Percentiles rank a stretch among this genome's conserved stretches.
These are phyloP conservation scores for Taphrina flavorubra DNA, from an alignment of 1,139 yeast species.

Conservation along the genomic window DNA sequence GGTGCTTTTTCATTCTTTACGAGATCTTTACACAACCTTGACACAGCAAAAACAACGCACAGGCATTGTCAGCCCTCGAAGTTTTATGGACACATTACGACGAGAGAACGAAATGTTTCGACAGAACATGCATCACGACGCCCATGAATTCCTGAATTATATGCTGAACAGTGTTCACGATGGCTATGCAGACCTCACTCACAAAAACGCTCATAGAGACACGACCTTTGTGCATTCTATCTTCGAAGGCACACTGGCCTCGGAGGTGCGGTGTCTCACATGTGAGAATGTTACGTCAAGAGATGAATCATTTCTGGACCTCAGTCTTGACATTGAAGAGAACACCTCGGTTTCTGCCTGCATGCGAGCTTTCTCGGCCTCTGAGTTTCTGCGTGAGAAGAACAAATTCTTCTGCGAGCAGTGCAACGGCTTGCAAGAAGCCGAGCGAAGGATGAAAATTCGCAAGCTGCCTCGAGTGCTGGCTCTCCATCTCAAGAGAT, in stretches of 20 bases:
- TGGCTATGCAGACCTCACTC: constrained; percentile 56
- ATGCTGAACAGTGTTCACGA: constrained; percentile 83
- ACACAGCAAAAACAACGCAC: constrained; percentile 69
- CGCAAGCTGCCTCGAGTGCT: constrained; percentile 77
- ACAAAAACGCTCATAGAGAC: constrained; percentile 34
- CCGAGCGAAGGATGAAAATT: constrained; percentile 86
- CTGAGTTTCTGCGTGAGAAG: constrained; percentile 82
- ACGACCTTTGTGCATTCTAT: constrained; percentile 60
- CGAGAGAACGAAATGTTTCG: constrained; percentile 72
- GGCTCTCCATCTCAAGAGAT: constrained; percentile 84
- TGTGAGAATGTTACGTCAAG: constrained; percentile 87
- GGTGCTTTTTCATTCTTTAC: constrained; percentile 71
- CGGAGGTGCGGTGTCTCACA: constrained; percentile 85
- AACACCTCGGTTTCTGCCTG: constrained; percentile 77
- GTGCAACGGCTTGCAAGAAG: constrained; percentile 91
- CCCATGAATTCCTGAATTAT: constrained; percentile 92
- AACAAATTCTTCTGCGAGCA: constrained; percentile 92
- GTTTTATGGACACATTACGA: constrained; percentile 74
- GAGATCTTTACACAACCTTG: constrained; percentile 85
- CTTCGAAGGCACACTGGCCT: constrained; percentile 84
- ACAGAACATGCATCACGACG: constrained; percentile 96
- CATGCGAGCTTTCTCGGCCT: constrained; percentile 77
- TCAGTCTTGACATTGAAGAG: constrained; percentile 82
- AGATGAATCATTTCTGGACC: constrained; percentile 84
- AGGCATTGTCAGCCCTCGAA: constrained; percentile 85